Conservation (phyloP, 768 basidiomycete genomes). For the Auricularia sp. region DNA sequence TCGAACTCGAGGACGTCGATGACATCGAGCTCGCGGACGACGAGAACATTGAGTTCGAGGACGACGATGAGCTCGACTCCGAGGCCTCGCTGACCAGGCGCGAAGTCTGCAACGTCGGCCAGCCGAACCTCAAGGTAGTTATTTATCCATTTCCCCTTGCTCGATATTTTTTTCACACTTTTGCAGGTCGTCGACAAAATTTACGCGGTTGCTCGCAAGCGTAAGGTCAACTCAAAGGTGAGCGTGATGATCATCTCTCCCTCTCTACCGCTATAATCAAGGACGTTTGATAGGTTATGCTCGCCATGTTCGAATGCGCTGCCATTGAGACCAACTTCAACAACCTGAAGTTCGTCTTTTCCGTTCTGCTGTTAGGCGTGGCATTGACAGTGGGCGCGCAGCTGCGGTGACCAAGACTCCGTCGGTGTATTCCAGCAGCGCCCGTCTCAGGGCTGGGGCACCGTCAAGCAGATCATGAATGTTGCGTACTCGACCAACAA, state of each 20-base stretch:
- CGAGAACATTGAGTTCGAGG: background rate
- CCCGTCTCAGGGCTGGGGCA: background rate
- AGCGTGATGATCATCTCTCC: background rate
- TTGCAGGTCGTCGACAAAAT: background rate
- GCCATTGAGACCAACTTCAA: background rate
- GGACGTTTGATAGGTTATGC: background rate
- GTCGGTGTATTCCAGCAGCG: slow-evolving; percentile 1
- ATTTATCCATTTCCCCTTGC: too few species aligned
- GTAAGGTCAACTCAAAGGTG: background rate
- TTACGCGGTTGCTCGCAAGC: background rate
- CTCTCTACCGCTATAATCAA: background rate
- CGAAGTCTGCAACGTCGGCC: background rate
- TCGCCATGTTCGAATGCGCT: background rate
- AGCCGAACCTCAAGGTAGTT: background rate
- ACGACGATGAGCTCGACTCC: background rate
- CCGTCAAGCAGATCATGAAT: background rate
- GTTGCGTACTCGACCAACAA: background rate
- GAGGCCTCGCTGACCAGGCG: background rate
- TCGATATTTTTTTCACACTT: too few species aligned
- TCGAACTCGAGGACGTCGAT: background rate
- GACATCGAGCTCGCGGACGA: background rate
- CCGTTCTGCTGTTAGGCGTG: background rate
- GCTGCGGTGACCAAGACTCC: background rate
- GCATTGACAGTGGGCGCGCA: background rate
- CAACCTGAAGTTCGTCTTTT: background rate